Evolutionary conservation across 2,329 filamentous ascomycete genomes (phyloP).

Genomic region (Monosporascus sp.): DNA sequence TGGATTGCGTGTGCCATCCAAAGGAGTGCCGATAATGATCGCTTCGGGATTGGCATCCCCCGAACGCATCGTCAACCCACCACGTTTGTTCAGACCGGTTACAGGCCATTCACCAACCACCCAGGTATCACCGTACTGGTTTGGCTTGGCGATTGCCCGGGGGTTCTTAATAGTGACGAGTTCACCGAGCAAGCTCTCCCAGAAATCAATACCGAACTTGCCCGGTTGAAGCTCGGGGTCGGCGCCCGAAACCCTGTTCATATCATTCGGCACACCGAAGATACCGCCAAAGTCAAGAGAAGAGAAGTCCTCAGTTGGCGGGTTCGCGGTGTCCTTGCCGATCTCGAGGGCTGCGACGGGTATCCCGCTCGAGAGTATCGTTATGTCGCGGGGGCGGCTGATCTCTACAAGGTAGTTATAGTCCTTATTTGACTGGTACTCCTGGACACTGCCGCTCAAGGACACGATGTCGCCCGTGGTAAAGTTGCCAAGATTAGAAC

Average conservation of each 20-base stretch:
- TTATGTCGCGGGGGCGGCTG: constrained; percentile 46
- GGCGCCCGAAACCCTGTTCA: constrained; percentile 47
- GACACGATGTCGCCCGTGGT: constrained; percentile 53
- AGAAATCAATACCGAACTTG: constrained; percentile 65
- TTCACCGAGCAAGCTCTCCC: constrained; percentile 65
- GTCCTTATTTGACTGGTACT: constrained; percentile 47
- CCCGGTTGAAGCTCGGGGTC: constrained; percentile 59
- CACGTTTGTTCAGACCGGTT: constrained; percentile 57
- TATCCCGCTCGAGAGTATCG: constrained; percentile 48
- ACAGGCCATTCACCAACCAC: constrained; percentile 59
- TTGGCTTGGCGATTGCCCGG: constrained; percentile 54
- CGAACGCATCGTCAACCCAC: constrained; percentile 58
- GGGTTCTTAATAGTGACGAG: constrained; percentile 58
- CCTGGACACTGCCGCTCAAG: constrained; percentile 54
- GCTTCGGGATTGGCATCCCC: constrained; percentile 65
- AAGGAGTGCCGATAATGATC: constrained; percentile 58
- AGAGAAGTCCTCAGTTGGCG: constrained; percentile 58
- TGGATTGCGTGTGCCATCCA: constrained; percentile 60
- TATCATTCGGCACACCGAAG: constrained; percentile 60
- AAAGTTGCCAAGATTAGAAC: constrained; percentile 47
- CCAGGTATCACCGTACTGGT: constrained; percentile 64
- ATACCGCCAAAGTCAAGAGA: constrained; percentile 60
- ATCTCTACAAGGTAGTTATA: constrained; percentile 64
- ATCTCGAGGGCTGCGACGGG: constrained; percentile 54
- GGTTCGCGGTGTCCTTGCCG: constrained; percentile 45